Conservation (phyloP, 768 basidiomycete genomes). For the Hemileccinum impolitum region DNA sequence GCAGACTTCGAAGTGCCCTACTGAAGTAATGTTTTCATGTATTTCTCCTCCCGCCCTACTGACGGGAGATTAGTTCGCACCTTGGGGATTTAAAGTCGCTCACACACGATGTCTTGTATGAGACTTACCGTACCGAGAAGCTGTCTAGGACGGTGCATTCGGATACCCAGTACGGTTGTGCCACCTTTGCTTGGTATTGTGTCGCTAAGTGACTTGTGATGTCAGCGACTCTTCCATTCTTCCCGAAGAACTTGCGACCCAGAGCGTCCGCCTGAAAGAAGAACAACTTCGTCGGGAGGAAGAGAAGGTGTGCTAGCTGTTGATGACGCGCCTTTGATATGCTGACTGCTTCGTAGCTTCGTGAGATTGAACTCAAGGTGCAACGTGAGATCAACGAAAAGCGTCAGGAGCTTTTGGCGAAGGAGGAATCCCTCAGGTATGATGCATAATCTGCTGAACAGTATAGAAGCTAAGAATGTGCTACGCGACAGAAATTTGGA, state of each 20-base stretch:
- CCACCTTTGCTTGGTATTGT: not conserved
- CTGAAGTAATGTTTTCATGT: constrained; percentile 58
- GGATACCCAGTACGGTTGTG: constrained; percentile 57
- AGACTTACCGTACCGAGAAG: constrained; percentile 98
- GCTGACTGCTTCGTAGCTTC: constrained; percentile 51
- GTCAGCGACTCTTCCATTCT: constrained; percentile 82
- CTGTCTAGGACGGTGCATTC: constrained; percentile 85
- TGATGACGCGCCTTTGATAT: constrained; percentile 1
- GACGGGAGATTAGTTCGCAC: constrained; percentile 65
- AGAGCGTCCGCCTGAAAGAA: constrained; percentile 97
- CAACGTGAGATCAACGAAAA: constrained; percentile 98
- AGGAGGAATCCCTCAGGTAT: constrained; percentile 89
- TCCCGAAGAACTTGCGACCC: constrained; percentile 95
- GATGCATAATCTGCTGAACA: constrained; percentile 15
- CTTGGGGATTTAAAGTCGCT: constrained; percentile 91
- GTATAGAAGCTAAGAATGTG: not conserved
- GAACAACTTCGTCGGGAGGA: constrained; percentile 97
- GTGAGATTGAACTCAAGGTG: constrained; percentile 97
- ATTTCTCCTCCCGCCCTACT: constrained; percentile 4
- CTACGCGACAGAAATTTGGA: constrained; percentile 66
- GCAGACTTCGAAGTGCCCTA: constrained; percentile 84
- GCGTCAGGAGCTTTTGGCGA: constrained; percentile 92
- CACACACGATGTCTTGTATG: constrained; percentile 92
- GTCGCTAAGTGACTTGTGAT: constrained; percentile 23
- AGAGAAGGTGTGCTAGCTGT: constrained; percentile 64